Evolutionary conservation across 345 rosid species (phyloP), one percentile per base, ranked within the genome.

Genomic region (Ceriops zippeliana): DNA sequence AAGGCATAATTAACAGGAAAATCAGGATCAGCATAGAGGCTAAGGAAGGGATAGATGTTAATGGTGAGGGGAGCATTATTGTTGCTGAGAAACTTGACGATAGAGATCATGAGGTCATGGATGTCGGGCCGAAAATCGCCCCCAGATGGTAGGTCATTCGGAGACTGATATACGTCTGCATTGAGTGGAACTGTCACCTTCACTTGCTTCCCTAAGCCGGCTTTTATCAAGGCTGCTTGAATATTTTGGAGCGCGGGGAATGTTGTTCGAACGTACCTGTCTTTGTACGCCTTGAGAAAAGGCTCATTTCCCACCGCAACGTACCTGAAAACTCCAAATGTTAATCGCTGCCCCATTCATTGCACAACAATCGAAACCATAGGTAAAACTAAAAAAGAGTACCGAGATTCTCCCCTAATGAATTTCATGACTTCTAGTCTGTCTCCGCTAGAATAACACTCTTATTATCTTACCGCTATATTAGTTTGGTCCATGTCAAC

Each of bases 271-370:
- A 89, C 83, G 70, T 75, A 95, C 62, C 66, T 91, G 56, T 90
- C 96, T 16, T 91, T 91, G 77, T 88, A 95, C 30, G 96, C 87
- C 42, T 79, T 35, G 79, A 95, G 73, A 78, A 91, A 95, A 72
- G 99, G 99, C 62, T 95, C 99, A 53, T 91, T 95, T 3, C 98
- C 98, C 0, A 89, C 96, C n/a, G 96, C 97, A 15, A 93, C 96
- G 49, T 91, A 88, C 79, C 98, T 93, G 90, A 65, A 63, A 37
- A 24, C 16, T 9, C 11, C 28, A 32, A 8, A 67, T 31, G 57
- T 26, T 51, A 42, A 42, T 13, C 17, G 15, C 4, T 42, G 49
- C 16, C 47, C 16, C 16, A 11, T 11, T 42, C 4, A 42, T 13
- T 42, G 47, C 16, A 13, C 16, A 11, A 11, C 3, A 42, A 10